Base-by-base conservation (phyloP, 225 moss, liverwort and hornwort species). In the Polytrichum commune region DNA sequence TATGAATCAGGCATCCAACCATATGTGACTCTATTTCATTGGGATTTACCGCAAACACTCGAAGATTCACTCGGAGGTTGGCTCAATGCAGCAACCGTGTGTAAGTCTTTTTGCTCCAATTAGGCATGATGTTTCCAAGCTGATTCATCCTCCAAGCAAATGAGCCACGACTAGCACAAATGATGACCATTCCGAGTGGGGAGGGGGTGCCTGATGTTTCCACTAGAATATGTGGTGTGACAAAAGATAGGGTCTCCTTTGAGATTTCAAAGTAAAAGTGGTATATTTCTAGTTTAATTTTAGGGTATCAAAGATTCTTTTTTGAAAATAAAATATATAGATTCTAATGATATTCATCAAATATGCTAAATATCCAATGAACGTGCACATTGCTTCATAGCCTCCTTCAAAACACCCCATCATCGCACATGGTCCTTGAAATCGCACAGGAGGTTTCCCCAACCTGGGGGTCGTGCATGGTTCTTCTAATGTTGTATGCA, bases 61-160 rank as follows among this genome's bases (percentile, higher is more conserved):
- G 23, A 83, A 27, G 81, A 84, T 62, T 65, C 55, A 18, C 76
- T 74, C 32, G 78, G 77, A 67, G 87, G 84, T 4, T 87, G 87
- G 87, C 26, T 61, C 8, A 68, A 70, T 64, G 53, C 33, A 25
- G 53, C 69, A 13, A 81, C 75, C 19, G 69, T 88, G 72, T 87
- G 84, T 87, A 72, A 79, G 83, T n/a, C 18, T 27, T 63, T 20
- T 5, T 13, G 4, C 19, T 28, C 28, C 22, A 26, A 29, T 22
- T 27, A 23, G 68, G 19, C 46, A 67, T 38, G 32, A 32, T 32
- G 32, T 32, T 32, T 32, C 1, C 7, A 3, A 32, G 32, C 7
- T 32, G 7, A 32, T 32, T 32, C 6, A n/a, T n/a, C n/a, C n/a
- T n/a, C n/a, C n/a, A n/a, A n/a, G n/a, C n/a, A n/a, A n/a, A n/a